Base-by-base conservation (phyloP, 352 stramenopile genomes). In the Phytophthora crassamura region DNA sequence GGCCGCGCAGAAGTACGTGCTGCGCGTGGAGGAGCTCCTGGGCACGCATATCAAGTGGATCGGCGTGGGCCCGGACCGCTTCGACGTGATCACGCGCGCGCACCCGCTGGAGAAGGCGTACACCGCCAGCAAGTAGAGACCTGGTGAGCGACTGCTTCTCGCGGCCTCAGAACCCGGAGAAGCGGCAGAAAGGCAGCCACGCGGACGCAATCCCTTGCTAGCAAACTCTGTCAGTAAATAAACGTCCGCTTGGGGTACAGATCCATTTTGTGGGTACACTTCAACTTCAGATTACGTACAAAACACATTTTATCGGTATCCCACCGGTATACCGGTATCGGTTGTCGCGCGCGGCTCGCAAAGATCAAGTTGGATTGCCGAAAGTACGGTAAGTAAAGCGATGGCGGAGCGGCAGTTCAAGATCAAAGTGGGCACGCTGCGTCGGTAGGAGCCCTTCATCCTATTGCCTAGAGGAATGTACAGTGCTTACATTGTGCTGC, bases 41-140 rank as follows among this genome's bases (percentile, higher is more conserved):
- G 97, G 96, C 64, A 95, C 97, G 69, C 93, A 97, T 51, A 98
- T 99, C 69, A 95, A 98, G 75, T 99, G 97, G 97, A 99, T 99
- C 67, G 98, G 97, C 54, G 97, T 99, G 15, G 98, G 98, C 36
- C 91, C 97, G 51, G 98, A 98, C 80, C 89, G 97, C 47, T 89
- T 97, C 57, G 97, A 98, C 73, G 85, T 98, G 48, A 98, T 99
- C 79, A 97, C 86, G 53, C 82, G 86, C 15, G 65, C 80, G 35
- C 86, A 91, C 62, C 86, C 86, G 56, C 72, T 94, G 32, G 80
- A 93, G 68, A 91, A 91, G 64, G 69, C 80, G n/a, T 86, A 81
- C 59, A 52, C 15, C 18, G 52, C 55, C 41, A 47, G 50, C 52
- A 56, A 63, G 25, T 75, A 67, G 67, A 75, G 40, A 47, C 43